Percentiles rank a stretch among this genome's conserved stretches.
phyloP scores from a whole-genome alignment of 495 filamentous ascomycete genomes.

The Xylaria longipes region DNA sequence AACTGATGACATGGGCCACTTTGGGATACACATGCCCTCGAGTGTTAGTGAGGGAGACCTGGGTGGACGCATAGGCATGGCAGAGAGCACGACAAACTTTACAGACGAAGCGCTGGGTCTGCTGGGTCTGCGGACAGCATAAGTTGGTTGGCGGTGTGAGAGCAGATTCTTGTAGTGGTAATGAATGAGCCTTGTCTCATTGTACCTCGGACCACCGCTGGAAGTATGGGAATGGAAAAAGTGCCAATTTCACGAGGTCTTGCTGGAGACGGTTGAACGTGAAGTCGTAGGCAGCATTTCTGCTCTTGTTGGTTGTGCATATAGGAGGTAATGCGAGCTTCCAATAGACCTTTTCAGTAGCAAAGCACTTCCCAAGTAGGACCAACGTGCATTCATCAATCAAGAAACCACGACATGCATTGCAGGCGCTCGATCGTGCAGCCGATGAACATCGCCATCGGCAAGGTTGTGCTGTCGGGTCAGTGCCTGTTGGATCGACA shows the following conservation, averaged over 20 bases:
- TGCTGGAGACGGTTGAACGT: not conserved
- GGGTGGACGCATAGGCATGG: not conserved
- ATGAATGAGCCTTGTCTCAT: not conserved
- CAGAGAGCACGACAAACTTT: not conserved
- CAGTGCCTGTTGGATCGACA: conserved; percentile 9
- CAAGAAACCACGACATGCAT: not conserved
- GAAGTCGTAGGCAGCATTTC: not conserved
- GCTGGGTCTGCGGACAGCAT: not conserved
- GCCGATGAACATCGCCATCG: not conserved
- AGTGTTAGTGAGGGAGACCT: not conserved
- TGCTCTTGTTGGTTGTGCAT: not conserved
- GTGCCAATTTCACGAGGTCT: not conserved
- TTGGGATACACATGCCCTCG: not conserved
- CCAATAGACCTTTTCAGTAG: not conserved
- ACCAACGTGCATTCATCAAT: not conserved
- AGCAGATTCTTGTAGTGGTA: not conserved
- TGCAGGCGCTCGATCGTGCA: not conserved
- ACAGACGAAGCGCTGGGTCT: not conserved
- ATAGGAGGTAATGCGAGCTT: not conserved
- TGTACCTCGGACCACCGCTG: not conserved
- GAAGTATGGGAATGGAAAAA: not conserved
- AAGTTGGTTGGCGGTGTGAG: not conserved
- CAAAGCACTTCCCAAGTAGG: not conserved
- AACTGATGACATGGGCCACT: not conserved
- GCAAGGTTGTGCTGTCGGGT: not conserved